These are phyloP conservation scores for Viridothelium virens DNA, from an alignment of 495 filamentous ascomycete genomes.

Conservation along the genomic window DNA sequence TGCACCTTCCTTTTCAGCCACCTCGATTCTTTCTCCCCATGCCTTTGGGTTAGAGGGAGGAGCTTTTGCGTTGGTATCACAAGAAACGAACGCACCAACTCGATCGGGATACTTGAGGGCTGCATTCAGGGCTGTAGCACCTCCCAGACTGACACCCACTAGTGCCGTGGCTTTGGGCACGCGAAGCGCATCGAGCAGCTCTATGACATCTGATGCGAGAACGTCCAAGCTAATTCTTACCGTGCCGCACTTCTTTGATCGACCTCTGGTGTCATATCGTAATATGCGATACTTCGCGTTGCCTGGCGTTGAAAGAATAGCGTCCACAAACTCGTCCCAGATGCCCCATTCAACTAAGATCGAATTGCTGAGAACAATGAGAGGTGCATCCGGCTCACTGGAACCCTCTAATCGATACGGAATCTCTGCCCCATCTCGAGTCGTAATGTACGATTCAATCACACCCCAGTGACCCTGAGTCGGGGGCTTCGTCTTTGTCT, in stretches of 20 bases:
- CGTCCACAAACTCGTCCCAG: slow-evolving; percentile 63
- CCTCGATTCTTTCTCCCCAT: slow-evolving; percentile 65
- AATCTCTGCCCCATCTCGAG: slow-evolving; percentile 56
- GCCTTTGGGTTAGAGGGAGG: slow-evolving; percentile 62
- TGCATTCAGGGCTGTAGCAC: slow-evolving; percentile 63
- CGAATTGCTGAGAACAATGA: slow-evolving; percentile 66
- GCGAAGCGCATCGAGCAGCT: slow-evolving; percentile 32
- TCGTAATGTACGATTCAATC: slow-evolving; percentile 59
- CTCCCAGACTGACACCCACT: slow-evolving; percentile 70
- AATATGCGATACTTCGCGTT: slow-evolving; percentile 62
- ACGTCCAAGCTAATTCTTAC: slow-evolving; percentile 54
- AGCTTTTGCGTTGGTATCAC: slow-evolving; percentile 65
- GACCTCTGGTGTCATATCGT: slow-evolving; percentile 62
- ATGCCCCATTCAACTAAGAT: slow-evolving; percentile 65
- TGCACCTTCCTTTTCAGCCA: slow-evolving; percentile 55
- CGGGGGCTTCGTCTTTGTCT: slow-evolving; percentile 46
- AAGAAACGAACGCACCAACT: slow-evolving; percentile 56
- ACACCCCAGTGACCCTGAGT: slow-evolving; percentile 38
- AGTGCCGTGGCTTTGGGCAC: slow-evolving; percentile 35
- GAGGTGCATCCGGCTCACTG: slow-evolving; percentile 53
- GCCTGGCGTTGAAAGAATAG: slow-evolving; percentile 48
- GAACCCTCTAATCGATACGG: slow-evolving; percentile 70
- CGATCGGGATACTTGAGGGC: slow-evolving; percentile 56
- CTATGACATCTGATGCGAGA: slow-evolving; percentile 55
- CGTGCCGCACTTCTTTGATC: slow-evolving; percentile 38